phyloP scores from a whole-genome alignment of 2,329 filamentous ascomycete genomes.

The Calonectria naviculata region DNA sequence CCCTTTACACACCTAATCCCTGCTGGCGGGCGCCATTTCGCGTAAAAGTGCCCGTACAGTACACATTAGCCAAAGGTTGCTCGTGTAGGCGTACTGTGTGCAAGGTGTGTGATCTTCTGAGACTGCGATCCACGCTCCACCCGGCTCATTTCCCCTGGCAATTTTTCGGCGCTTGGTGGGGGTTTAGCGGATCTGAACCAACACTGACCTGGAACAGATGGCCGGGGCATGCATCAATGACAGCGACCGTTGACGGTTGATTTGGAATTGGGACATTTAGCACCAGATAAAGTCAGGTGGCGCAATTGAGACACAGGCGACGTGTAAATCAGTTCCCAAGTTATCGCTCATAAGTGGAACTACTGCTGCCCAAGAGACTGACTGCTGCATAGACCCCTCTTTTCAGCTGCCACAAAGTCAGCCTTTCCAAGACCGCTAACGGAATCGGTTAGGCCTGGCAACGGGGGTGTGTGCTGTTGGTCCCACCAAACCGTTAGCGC shows the following conservation, averaged over 20 bases:
- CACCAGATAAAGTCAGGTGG: background rate
- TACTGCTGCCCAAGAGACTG: background rate
- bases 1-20: background rate
- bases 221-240: background rate
- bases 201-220: background rate
- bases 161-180: background rate
- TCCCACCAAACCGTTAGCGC: background rate
- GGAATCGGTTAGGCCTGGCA: background rate
- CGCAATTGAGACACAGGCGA: background rate
- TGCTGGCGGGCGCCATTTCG: background rate
- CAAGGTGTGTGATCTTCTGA: background rate
- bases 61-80: background rate
- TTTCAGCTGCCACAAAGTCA: background rate
- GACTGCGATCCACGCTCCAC: background rate
- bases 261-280: no score
- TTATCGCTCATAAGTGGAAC: background rate
- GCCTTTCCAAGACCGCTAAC: background rate
- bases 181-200: background rate
- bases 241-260: background rate
- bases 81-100: background rate
- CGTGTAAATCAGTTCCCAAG: background rate
- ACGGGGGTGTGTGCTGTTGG: background rate
- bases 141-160: background rate
- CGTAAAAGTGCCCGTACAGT: background rate
- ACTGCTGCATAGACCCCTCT: background rate